These are phyloP conservation scores for Cephaloascus fragrans DNA, from an alignment of 805 yeast genomes.

Conservation along the genomic window DNA sequence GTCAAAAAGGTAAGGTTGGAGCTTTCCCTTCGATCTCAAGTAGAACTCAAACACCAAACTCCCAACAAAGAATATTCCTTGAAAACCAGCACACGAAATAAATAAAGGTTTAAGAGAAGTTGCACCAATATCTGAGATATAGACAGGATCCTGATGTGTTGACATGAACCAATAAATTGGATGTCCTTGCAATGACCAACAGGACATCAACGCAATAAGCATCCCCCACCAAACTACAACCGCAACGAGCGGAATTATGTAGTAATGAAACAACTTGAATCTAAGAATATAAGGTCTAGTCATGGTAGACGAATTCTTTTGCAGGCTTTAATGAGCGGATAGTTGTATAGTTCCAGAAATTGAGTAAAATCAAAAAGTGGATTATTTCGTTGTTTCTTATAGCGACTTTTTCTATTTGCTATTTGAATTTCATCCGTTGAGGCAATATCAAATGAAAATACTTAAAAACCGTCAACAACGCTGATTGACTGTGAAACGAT, in stretches of 20 bases:
- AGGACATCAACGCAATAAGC: slow-evolving; percentile 67
- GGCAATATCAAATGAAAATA: no score
- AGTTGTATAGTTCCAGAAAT: no score
- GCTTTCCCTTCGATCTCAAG: slow-evolving; percentile 46
- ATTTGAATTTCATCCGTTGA: no score
- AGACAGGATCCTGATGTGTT: slow-evolving; percentile 41
- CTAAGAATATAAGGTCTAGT: slow-evolving; percentile 4
- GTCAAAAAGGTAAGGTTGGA: slow-evolving; percentile 39
- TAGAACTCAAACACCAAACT: slow-evolving; percentile 53
- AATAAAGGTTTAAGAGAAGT: slow-evolving; percentile 79
- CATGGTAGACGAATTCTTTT: no score
- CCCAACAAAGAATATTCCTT: slow-evolving; percentile 64
- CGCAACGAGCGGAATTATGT: slow-evolving; percentile 57
- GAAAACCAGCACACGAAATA: slow-evolving; percentile 67
- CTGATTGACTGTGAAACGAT: no score
- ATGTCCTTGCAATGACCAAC: slow-evolving; percentile 77
- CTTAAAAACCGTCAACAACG: no score
- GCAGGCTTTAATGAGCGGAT: no score
- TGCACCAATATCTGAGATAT: slow-evolving; percentile 83
- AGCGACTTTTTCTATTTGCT: no score
- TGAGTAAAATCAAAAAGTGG: no score
- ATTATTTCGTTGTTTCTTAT: no score
- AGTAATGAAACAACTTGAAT: slow-evolving; percentile 37
- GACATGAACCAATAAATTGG: slow-evolving; percentile 57
- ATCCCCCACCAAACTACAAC: slow-evolving; percentile 82